Base-by-base conservation (phyloP, 2,329 filamentous ascomycete species). In the Scedosporium boydii region DNA sequence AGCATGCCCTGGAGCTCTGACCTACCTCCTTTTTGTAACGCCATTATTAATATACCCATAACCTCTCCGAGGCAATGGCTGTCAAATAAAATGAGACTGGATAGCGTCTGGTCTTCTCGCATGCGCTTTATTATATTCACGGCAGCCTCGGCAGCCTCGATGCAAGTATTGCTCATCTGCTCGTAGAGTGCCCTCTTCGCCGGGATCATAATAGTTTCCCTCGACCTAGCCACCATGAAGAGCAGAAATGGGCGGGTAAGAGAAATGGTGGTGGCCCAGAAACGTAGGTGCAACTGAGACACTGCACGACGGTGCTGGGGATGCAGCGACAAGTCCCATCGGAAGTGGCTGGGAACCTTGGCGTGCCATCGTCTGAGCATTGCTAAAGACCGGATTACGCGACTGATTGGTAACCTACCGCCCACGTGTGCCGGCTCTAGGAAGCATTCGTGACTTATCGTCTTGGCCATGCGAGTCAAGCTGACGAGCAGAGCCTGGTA, bases 291-390 rank as follows among this genome's bases (percentile, higher is more conserved):
- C 4, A 60, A 46, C 16, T 53, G 14, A 26, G 26, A 53, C 6
- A 60, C 59, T 10, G 59, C 44, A 6, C 59, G 44, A 7, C 59
- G 27, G 59, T 60, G 59, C 10, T 53, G 59, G 12, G 59, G 59
- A 12, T 38, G 59, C 2, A 53, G 44, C 4, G 59, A 60, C 16
- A 46, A 55, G 44, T 53, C 44, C 44, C 44, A 53, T 3, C 41
- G 59, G 6, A 60, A 10, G 16, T 60, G 59, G 44, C 7, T 23
- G 26, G 59, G 59, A n/a, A 60, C 55, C 14, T 38, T 16, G 44
- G 12, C 16, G n/a, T 55, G 16, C 59, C 59, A 60, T 12, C 59
- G 59, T 16, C 44, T 5, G 16, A 60, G 27, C 5, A 16, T 9
- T 10, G 59, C 9, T 16, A 60, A 44, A 18, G 58, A 51, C 6